Conservation (phyloP, 768 basidiomycete species). For the Boletus fagicola region DNA sequence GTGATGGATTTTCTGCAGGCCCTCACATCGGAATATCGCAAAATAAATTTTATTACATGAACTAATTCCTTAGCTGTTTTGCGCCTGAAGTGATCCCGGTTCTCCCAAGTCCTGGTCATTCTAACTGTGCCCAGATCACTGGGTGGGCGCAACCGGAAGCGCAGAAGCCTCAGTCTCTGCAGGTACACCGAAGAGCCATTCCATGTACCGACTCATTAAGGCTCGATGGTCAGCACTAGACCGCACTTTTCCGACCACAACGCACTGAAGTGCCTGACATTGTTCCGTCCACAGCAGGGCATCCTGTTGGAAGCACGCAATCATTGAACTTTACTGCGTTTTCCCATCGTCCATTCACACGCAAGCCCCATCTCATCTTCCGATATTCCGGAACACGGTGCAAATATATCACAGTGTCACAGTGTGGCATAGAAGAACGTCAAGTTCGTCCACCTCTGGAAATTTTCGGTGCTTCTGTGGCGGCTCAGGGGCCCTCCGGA, state of each 20-base stretch:
- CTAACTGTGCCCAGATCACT: background rate
- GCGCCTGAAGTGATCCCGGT: conserved; percentile 3
- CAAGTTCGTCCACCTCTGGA: conserved; percentile 22
- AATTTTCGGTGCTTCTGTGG: conserved; percentile 29
- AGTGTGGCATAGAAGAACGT: conserved; percentile 18
- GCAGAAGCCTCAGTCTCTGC: conserved; percentile 1
- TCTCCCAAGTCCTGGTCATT: background rate
- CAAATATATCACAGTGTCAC: conserved; percentile 20
- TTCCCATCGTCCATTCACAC: conserved; percentile 21
- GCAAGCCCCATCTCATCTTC: conserved; percentile 8
- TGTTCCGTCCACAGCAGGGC: conserved; percentile 6
- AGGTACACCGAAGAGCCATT: background rate
- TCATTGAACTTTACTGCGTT: conserved; percentile 15
- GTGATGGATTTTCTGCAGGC: conserved; percentile 9
- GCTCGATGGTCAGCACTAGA: background rate
- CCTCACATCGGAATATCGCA: conserved; percentile 1
- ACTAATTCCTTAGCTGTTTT: conserved; percentile 15
- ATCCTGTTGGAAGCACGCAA: conserved; percentile 11
- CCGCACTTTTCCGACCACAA: background rate
- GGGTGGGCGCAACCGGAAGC: conserved; percentile 2
- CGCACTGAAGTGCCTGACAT: background rate
- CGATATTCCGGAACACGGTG: conserved; percentile 9
- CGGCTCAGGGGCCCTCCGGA: conserved; percentile 21
- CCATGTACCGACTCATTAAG: background rate
- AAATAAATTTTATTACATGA: conserved; percentile 14